Conservation (phyloP, 164 flowering plant genomes). For the Nelumbo lutea region DNA sequence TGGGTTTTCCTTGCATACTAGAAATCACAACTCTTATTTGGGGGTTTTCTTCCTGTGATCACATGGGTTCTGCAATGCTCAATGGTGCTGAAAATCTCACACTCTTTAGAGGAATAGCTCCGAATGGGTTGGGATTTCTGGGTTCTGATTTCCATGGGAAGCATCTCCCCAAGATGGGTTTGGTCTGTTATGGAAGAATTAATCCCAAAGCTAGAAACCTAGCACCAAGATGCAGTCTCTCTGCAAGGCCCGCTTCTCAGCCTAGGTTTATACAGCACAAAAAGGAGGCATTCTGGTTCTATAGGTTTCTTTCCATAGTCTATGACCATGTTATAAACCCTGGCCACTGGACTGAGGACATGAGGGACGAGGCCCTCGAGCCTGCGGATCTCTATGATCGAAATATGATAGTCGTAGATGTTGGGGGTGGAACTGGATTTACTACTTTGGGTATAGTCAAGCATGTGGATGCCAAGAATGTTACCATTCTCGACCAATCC, state of each 20-base stretch:
- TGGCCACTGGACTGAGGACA: slow-evolving; percentile 76
- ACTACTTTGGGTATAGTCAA: slow-evolving; percentile 65
- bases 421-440: slow-evolving; percentile 72
- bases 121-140: slow-evolving; percentile 35
- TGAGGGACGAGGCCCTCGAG: slow-evolving; percentile 73
- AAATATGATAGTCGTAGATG: slow-evolving; percentile 58
- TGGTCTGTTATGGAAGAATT: slow-evolving; percentile 24
- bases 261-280: slow-evolving; percentile 70
- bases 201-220: slow-evolving; percentile 13
- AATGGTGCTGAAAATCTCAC: slow-evolving; percentile 49
- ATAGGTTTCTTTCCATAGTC: slow-evolving; percentile 58
- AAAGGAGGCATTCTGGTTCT: slow-evolving; percentile 74
- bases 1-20: slow-evolving; percentile 3
- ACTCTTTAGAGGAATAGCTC: slow-evolving; percentile 26
- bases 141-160: slow-evolving; percentile 44
- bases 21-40: slow-evolving; percentile 1
- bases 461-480: slow-evolving; percentile 73
- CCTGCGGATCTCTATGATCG: slow-evolving; percentile 52
- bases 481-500: slow-evolving; percentile 62
- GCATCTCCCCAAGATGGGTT: slow-evolving; percentile 25
- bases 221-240: slow-evolving; percentile 36
- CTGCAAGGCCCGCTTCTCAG: slow-evolving; percentile 56
- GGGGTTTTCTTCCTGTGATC: slow-evolving; percentile 14
- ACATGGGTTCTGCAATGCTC: slow-evolving; percentile 62
- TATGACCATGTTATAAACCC: slow-evolving; percentile 71